Conservation (phyloP, 441 rosid genomes). For the Eruca vesicaria region DNA sequence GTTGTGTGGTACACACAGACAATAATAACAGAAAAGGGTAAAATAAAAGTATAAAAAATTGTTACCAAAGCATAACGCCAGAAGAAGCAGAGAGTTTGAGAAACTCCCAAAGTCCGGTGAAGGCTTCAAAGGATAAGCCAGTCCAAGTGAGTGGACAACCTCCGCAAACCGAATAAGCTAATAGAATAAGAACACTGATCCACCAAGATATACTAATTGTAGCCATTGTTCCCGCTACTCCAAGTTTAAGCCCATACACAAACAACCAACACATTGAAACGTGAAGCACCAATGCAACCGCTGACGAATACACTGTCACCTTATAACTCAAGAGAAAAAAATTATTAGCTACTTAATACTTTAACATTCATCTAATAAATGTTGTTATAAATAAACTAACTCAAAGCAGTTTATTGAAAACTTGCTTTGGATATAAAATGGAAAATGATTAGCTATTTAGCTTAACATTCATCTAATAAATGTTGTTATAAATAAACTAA, state of each 20-base stretch:
- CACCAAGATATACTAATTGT: conserved; percentile 71
- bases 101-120: conserved; percentile 87
- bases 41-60: background rate
- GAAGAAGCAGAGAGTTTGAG: conserved; percentile 77
- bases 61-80: conserved; percentile 93
- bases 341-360: background rate
- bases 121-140: conserved; percentile 77
- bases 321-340: background rate
- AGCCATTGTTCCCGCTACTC: conserved; percentile 51
- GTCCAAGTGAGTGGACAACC: conserved; percentile 87
- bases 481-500: background rate
- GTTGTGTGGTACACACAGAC: background rate
- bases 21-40: background rate
- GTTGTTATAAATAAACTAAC: background rate
- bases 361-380: background rate
- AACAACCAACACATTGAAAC: conserved; percentile 59
- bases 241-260: conserved; percentile 49
- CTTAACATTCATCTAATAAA: no score
- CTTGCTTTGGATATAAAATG: no score
- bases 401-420: no score
- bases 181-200: conserved; percentile 48
- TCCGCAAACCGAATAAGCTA: conserved; percentile 51
- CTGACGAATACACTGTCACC: conserved; percentile 54
- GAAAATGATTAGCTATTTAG: no score
- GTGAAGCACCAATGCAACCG: conserved; percentile 56